Evolutionary conservation across 2,329 filamentous ascomycete genomes (phyloP).

Genomic region (Microascus cirrosus): DNA sequence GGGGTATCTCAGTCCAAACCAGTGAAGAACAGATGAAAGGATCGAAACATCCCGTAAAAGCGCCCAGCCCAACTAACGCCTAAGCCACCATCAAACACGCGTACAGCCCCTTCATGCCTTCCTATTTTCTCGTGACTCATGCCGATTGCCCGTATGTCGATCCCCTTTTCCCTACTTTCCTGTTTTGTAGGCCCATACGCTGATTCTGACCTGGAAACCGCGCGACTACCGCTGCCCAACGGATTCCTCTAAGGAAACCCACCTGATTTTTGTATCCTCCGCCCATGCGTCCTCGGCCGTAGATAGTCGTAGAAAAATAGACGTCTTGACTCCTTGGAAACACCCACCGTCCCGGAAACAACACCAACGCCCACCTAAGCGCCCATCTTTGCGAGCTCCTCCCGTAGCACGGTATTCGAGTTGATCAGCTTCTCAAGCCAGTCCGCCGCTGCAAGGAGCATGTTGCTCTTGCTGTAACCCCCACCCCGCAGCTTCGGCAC

Average conservation of each 20-base stretch:
- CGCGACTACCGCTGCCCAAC: neutral
- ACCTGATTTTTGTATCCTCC: neutral
- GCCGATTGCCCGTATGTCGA: neutral
- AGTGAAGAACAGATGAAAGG: neutral
- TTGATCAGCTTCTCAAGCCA: constrained; percentile 64
- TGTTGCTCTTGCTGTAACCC: constrained; percentile 73
- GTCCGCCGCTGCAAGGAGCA: constrained; percentile 63
- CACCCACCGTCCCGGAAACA: neutral
- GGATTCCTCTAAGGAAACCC: neutral
- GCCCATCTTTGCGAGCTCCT: constrained; percentile 35
- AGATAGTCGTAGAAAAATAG: neutral
- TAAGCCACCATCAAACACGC: too few species aligned
- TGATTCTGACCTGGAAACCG: neutral
- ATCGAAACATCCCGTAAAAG: too few species aligned
- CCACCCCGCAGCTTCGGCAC: constrained; percentile 65
- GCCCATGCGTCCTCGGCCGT: neutral
- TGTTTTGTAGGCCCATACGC: neutral
- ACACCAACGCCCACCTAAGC: neutral
- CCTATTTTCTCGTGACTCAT: neutral
- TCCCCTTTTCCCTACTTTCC: neutral
- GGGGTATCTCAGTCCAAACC: neutral
- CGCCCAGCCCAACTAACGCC: too few species aligned
- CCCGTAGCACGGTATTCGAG: constrained; percentile 52
- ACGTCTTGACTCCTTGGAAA: neutral
- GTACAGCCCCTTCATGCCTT: too few species aligned